A percentile compares a stretch with the other conserved stretches of the same genome.
Conservation (phyloP, 2,329 filamentous ascomycete species). For the Trichoderma sp. region DNA sequence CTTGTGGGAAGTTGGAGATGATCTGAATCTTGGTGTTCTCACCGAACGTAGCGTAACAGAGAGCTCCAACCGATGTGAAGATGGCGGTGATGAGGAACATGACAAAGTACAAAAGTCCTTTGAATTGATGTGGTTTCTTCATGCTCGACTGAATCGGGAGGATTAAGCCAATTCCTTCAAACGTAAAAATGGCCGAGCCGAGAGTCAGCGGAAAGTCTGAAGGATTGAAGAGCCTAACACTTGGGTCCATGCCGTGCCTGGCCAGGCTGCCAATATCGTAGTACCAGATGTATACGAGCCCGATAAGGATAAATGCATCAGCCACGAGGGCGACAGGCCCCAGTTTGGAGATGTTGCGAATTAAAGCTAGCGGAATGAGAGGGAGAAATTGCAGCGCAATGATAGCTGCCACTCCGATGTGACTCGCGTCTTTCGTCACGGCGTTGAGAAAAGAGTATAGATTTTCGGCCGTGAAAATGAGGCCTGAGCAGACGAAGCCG, state of each 20-base stretch:
- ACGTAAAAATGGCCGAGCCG: slow-evolving; percentile 75
- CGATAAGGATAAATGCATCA: slow-evolving; percentile 71
- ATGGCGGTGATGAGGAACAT: slow-evolving; percentile 74
- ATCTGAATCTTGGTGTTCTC: slow-evolving; percentile 69
- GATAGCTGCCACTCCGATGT: slow-evolving; percentile 54
- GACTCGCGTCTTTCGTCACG: slow-evolving; percentile 52
- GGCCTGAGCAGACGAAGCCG: slow-evolving; percentile 75
- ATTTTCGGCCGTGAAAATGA: slow-evolving; percentile 79
- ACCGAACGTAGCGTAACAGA: slow-evolving; percentile 76
- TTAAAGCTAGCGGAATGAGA: slow-evolving; percentile 67
- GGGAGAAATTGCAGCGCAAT: slow-evolving; percentile 67
- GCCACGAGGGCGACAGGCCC: slow-evolving; percentile 69
- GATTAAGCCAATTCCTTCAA: slow-evolving; percentile 76
- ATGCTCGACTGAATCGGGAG: slow-evolving; percentile 76
- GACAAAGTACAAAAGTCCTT: slow-evolving; percentile 64
- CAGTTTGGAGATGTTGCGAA: slow-evolving; percentile 74
- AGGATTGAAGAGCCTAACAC: slow-evolving; percentile 70
- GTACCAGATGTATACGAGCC: slow-evolving; percentile 72
- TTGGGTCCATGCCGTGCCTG: slow-evolving; percentile 56
- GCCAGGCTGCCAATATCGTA: slow-evolving; percentile 64
- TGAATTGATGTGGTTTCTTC: slow-evolving; percentile 68
- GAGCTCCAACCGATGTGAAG: slow-evolving; percentile 70
- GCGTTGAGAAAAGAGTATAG: slow-evolving; percentile 67
- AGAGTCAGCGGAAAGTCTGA: slow-evolving; percentile 69
- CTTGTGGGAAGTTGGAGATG: slow-evolving; percentile 74